A percentile compares a stretch with the other conserved stretches of the same genome.
Evolutionary conservation across 805 yeast species (phyloP).

Genomic region (Wickerhamomyces strasburgensis): DNA sequence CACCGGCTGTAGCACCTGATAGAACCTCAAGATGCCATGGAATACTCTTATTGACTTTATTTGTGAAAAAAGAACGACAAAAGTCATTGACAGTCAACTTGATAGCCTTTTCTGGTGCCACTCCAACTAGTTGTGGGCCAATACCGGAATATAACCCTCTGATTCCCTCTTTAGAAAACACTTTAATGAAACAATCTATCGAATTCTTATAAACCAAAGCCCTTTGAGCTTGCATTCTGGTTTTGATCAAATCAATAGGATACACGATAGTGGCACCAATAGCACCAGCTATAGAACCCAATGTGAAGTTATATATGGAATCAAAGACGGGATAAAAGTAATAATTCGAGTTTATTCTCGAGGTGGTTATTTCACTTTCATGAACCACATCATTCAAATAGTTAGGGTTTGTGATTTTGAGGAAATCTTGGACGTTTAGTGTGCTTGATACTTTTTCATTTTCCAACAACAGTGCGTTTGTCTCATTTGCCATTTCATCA

Average conservation of each 20-base stretch:
- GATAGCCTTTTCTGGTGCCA: constrained; percentile 97
- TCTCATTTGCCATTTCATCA: constrained; percentile 15
- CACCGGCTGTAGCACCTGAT: constrained; percentile 95
- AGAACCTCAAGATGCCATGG: constrained; percentile 60
- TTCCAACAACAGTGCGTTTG: constrained; percentile 12
- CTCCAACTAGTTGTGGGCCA: constrained; percentile 92
- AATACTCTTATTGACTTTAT: constrained; percentile 41
- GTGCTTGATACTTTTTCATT: constrained; percentile 8
- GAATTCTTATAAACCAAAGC: constrained; percentile 72
- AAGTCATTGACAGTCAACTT: constrained; percentile 91
- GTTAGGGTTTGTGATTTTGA: constrained; percentile 37
- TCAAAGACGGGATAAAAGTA: constrained; percentile 66
- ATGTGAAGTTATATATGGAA: constrained; percentile 77
- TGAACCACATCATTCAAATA: constrained; percentile 25
- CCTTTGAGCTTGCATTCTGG: constrained; percentile 96
- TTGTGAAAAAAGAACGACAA: constrained; percentile 69
- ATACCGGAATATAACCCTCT: constrained; percentile 88
- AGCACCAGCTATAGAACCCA: constrained; percentile 96
- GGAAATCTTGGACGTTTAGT: constrained; percentile 32
- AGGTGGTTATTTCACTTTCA: constrained; percentile 14
- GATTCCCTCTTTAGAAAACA: constrained; percentile 70
- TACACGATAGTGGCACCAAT: constrained; percentile 97
- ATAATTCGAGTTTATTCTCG: constrained; percentile 27
- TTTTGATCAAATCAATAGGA: constrained; percentile 93
- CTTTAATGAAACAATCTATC: constrained; percentile 78